Base-by-base conservation (phyloP, 106 monocot genomes). In the Ottelia alismoides region DNA sequence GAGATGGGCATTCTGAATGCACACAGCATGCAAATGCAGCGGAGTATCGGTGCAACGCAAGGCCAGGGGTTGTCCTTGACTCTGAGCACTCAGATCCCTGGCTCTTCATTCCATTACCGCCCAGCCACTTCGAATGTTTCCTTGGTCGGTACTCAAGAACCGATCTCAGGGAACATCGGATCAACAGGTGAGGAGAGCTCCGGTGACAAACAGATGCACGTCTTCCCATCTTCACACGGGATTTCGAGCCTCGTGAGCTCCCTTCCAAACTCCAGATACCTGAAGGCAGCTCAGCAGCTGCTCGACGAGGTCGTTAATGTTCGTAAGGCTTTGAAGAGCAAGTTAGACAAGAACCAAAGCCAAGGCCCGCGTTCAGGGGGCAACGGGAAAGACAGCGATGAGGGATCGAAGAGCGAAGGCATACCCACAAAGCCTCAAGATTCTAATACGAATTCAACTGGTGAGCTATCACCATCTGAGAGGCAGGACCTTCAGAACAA, bases 251-350 rank as follows among this genome's bases (percentile, higher is more conserved):
- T 71, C 22, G 21, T 61, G 20, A 72, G 47, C 71, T 73, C 64
- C 35, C 67, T 75, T 51, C 68, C 76, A 27, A 98, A 82, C 65
- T 77, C 82, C 0, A 79, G 72, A 48, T 92, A 80, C 62, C 76
- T 92, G 47, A 86, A 79, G 52, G 85, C 72, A n/a, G 76, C 86
- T 24, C 78, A 81, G 50, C 64, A 85, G 18, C 60, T 92, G 27
- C 86, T 92, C 7, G 82, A 86, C 57, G 92, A 92, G 75, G 72
- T 92, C 55, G 92, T 86, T 25, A 82, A 74, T 71, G 82, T 86
- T 17, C 69, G 63, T 26, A 79, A 76, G 25, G 74, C 66, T 25
- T 62, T 92, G 30, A 87, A 80, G 22, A 58, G 71, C 25, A 83
- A 79, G 30, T 12, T 30, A 6, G 65, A 76, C 21, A 83, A 79